Evolutionary conservation across 2,329 filamentous ascomycete species (phyloP).

Genomic region (Talaromyces sp.): DNA sequence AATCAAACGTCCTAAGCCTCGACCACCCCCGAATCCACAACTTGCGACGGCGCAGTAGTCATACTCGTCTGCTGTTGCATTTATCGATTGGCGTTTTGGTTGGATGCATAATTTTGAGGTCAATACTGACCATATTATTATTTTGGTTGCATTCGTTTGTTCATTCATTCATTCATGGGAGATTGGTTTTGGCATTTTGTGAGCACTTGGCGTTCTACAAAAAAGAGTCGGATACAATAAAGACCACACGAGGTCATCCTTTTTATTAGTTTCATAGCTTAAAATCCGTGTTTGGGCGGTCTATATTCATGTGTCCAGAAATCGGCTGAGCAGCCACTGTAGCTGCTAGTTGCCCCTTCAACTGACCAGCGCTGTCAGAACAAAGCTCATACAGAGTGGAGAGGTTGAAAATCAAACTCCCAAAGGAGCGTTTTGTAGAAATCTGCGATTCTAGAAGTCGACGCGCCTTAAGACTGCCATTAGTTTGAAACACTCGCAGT

Average conservation of each 20-base stretch:
- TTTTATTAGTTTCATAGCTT: slow-evolving; percentile 60
- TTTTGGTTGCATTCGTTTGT: slow-evolving; percentile 12
- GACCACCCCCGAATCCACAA: slow-evolving; percentile 22
- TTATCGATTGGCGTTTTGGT: slow-evolving; percentile 15
- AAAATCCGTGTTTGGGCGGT: slow-evolving; percentile 73
- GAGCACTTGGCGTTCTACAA: slow-evolving; percentile 13
- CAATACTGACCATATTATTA: slow-evolving; percentile 10
- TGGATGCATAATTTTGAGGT: slow-evolving; percentile 25
- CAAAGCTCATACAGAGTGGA: slow-evolving; percentile 90
- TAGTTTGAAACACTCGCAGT: not conserved
- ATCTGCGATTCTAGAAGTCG: slow-evolving; percentile 68
- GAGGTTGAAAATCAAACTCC: slow-evolving; percentile 84
- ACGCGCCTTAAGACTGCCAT: slow-evolving; percentile 57
- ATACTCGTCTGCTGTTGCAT: slow-evolving; percentile 5
- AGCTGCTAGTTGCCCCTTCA: slow-evolving; percentile 74
- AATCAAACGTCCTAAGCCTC: slow-evolving; percentile 63
- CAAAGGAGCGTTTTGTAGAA: slow-evolving; percentile 66
- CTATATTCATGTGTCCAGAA: slow-evolving; percentile 63
- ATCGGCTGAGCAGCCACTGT: slow-evolving; percentile 64
- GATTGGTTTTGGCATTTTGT: slow-evolving; percentile 5
- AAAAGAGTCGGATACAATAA: slow-evolving; percentile 12
- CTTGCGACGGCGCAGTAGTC: slow-evolving; percentile 9
- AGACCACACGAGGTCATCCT: slow-evolving; percentile 1
- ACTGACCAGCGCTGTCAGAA: slow-evolving; percentile 70
- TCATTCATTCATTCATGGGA: not conserved